A percentile compares a stretch with the other conserved stretches of the same genome.
phyloP scores from a whole-genome alignment of 495 filamentous ascomycete species.

The Trichoderma reesei region DNA sequence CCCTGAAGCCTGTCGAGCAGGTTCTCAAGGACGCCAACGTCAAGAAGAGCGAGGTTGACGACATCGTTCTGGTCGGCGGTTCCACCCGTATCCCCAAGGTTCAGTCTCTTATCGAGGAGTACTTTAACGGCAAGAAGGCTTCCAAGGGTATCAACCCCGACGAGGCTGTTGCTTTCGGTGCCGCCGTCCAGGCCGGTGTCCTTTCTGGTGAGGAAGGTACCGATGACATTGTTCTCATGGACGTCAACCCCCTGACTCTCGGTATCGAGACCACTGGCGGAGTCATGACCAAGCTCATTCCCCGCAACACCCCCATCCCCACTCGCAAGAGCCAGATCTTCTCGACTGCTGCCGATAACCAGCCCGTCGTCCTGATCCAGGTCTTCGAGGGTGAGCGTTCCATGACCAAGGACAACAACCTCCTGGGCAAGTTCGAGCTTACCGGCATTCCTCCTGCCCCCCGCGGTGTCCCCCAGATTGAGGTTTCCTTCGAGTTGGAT shows the following conservation, averaged over 20 bases:
- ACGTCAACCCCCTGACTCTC: constrained; percentile 95
- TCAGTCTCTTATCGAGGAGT: constrained; percentile 88
- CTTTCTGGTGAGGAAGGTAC: constrained; percentile 79
- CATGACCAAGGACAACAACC: constrained; percentile 94
- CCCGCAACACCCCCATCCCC: constrained; percentile 89
- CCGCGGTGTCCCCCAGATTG: constrained; percentile 93
- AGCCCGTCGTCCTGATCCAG: constrained; percentile 94
- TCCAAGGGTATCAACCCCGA: constrained; percentile 99
- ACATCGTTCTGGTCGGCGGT: constrained; percentile 86
- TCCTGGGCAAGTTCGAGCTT: constrained; percentile 95
- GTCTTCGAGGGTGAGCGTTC: constrained; percentile 94
- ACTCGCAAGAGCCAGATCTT: constrained; percentile 97
- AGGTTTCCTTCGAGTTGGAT: constrained; percentile 95
- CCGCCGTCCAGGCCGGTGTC: constrained; percentile 94
- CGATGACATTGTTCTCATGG: constrained; percentile 78
- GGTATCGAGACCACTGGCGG: constrained; percentile 98
- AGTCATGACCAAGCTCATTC: constrained; percentile 96
- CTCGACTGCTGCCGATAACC: constrained; percentile 96
- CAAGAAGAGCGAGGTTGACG: constrained; percentile 76
- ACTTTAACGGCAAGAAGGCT: constrained; percentile 86
- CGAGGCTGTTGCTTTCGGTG: constrained; percentile 95
- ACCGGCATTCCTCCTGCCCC: constrained; percentile 90
- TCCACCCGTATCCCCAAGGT: constrained; percentile 98
- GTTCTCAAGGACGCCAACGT: constrained; percentile 87
- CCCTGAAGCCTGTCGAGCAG: constrained; percentile 97